Conservation (phyloP, 2,329 filamentous ascomycete genomes). For the Neurospora sp. region DNA sequence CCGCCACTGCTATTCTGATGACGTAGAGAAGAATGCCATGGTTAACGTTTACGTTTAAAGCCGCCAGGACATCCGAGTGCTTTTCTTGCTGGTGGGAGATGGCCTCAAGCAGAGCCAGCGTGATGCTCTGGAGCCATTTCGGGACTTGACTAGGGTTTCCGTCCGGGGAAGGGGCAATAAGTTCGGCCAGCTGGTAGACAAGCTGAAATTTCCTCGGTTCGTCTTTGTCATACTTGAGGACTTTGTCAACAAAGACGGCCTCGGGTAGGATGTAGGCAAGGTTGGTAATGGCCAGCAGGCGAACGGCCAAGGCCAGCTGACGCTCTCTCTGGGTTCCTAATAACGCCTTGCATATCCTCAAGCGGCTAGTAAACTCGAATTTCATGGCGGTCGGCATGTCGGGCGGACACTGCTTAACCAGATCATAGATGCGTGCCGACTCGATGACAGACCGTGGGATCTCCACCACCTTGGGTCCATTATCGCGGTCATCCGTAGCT, state of each 20-base stretch:
- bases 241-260: conserved; percentile 70
- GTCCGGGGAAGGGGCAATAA: conserved; percentile 74
- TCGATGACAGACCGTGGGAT: conserved; percentile 47
- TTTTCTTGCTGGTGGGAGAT: conserved; percentile 69
- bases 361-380: conserved; percentile 76
- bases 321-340: conserved; percentile 53
- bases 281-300: conserved; percentile 81
- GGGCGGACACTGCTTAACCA: conserved; percentile 44
- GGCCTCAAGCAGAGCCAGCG: conserved; percentile 74
- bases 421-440: conserved; percentile 43
- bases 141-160: conserved; percentile 55
- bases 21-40: conserved; percentile 92
- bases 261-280: conserved; percentile 84
- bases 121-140: conserved; percentile 69
- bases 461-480: conserved; percentile 50
- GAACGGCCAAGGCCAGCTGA: conserved; percentile 67
- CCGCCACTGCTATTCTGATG: conserved; percentile 78
- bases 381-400: conserved; percentile 63
- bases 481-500: conserved; percentile 30
- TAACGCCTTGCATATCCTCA: conserved; percentile 77
- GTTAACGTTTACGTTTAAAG: conserved; percentile 91
- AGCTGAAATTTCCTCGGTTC: conserved; percentile 83
- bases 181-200: conserved; percentile 81
- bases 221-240: conserved; percentile 79
- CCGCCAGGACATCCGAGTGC: conserved; percentile 71